Evolutionary conservation across 345 rosid species (phyloP).

Genomic region (Punica granatum): DNA sequence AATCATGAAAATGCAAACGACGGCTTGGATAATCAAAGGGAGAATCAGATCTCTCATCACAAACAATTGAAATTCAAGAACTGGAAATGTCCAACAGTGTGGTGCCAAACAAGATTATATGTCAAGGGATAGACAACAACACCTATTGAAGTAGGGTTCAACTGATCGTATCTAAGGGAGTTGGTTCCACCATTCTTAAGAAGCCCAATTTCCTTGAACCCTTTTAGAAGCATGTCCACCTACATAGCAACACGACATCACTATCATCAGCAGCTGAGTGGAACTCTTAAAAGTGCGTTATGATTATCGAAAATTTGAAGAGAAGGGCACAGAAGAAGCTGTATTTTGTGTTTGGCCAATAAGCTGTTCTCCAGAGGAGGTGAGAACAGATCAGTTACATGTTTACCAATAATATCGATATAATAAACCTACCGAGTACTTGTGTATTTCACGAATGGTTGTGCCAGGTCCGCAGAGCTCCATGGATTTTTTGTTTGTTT

Average conservation of each 20-base stretch:
- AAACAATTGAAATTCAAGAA: slow-evolving; percentile 1
- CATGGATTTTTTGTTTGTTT: slow-evolving; percentile 72
- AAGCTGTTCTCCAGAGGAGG: neutral
- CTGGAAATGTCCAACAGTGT: neutral
- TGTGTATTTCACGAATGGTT: slow-evolving; percentile 60
- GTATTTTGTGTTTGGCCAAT: neutral
- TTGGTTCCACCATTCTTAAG: slow-evolving; percentile 34
- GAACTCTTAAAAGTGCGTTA: too few relatives aligned
- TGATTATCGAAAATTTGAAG: neutral
- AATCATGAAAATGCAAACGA: slow-evolving; percentile 10
- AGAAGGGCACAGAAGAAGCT: neutral
- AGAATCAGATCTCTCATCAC: neutral
- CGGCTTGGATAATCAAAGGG: neutral
- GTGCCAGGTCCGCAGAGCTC: slow-evolving; percentile 79
- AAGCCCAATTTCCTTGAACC: slow-evolving; percentile 79
- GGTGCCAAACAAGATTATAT: slow-evolving; percentile 1
- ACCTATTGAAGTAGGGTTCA: slow-evolving; percentile 98
- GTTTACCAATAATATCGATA: neutral
- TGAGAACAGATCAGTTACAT: neutral
- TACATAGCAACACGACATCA: slow-evolving; percentile 25
- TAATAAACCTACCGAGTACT: slow-evolving; percentile 49
- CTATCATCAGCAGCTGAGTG: neutral
- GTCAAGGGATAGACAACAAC: slow-evolving; percentile 11
- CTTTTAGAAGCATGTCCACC: slow-evolving; percentile 62
- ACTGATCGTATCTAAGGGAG: slow-evolving; percentile 33